Evolutionary conservation across 257 asterid genomes (phyloP), one percentile per base, ranked within the genome.

Genomic region (Oldenlandia corymbosa): DNA sequence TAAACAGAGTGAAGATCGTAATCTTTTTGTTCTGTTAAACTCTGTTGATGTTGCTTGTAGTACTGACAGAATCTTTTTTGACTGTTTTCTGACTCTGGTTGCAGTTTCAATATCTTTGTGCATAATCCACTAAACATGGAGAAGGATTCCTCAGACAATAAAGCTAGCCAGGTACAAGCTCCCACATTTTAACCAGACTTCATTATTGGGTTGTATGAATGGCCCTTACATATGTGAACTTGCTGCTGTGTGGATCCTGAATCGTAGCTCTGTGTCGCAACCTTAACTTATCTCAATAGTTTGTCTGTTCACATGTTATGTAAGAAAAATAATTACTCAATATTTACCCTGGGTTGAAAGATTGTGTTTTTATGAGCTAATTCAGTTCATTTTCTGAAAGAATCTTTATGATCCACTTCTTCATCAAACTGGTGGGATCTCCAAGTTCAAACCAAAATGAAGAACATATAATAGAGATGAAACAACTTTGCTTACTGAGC

Each of bases 81-180:
- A 58, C 23, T 23, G 21, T 42, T 47, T 68, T 24, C 4, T 51
- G 27, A 68, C 28, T 51, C 34, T 68, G 48, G 54, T 63, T 45
- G n/a, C 69, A 47, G 60, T 12, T 58, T 53, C 46, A 26, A 30
- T 48, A 47, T 36, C 54, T 32, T 31, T 49, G 11, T 63, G 27
- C 18, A 56, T 46, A 45, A 17, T 12, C 36, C 28, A 12, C 4
- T n/a, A 13, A 34, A 28, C 41, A 13, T 55, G 64, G 30, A n/a
- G 47, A 55, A 62, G 31, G 20, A 42, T 63, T 24, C 57, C 37
- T 20, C 53, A 14, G 61, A 12, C 32, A 34, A 4, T 4, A 28
- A 41, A 20, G 39, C 30, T 47, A 21, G 5, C 37, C 65, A 64
- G 60, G 66, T 70, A 57, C 36, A 56, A n/a, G 32, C 42, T 48